phyloP scores from a whole-genome alignment of 2,329 filamentous ascomycete species.

The Gremmenia infestans region DNA sequence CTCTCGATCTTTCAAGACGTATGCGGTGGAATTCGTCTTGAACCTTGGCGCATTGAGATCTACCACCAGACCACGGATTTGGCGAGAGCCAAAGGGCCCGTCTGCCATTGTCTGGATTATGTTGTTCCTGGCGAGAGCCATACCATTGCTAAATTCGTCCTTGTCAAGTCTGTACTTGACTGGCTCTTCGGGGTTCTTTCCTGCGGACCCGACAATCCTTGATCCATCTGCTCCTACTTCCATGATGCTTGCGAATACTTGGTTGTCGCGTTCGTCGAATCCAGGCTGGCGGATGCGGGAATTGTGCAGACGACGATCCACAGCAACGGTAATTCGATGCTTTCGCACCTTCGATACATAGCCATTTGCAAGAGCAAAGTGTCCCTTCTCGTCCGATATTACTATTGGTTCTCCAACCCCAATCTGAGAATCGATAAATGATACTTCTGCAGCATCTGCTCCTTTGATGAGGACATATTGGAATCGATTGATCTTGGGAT shows the following conservation, averaged over 20 bases:
- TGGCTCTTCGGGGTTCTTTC: constrained; percentile 48
- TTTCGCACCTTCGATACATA: constrained; percentile 77
- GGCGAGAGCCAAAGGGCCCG: constrained; percentile 61
- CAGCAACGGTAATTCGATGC: constrained; percentile 75
- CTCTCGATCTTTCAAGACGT: constrained; percentile 55
- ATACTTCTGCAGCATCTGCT: constrained; percentile 56
- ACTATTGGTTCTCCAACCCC: constrained; percentile 86
- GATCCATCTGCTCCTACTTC: constrained; percentile 62
- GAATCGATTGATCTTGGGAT: constrained; percentile 84
- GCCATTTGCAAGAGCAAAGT: constrained; percentile 91
- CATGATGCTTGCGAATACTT: constrained; percentile 89
- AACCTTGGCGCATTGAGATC: constrained; percentile 72
- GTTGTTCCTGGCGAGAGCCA: constrained; percentile 93
- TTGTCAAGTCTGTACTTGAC: constrained; percentile 85
- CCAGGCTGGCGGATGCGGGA: constrained; percentile 68
- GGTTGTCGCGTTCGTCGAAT: constrained; percentile 73
- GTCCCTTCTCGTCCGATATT: constrained; percentile 90
- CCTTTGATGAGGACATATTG: constrained; percentile 80
- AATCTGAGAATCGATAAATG: constrained; percentile 88
- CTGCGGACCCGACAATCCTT: constrained; percentile 45
- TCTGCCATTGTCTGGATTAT: constrained; percentile 88
- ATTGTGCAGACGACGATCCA: constrained; percentile 86
- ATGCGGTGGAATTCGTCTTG: constrained; percentile 59
- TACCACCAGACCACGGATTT: constrained; percentile 75
- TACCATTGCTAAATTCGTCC: constrained; percentile 96